A percentile compares a stretch with the other conserved stretches of the same genome.
phyloP scores from a whole-genome alignment of 2,329 filamentous ascomycete species.

The Mollisia scopiformis region DNA sequence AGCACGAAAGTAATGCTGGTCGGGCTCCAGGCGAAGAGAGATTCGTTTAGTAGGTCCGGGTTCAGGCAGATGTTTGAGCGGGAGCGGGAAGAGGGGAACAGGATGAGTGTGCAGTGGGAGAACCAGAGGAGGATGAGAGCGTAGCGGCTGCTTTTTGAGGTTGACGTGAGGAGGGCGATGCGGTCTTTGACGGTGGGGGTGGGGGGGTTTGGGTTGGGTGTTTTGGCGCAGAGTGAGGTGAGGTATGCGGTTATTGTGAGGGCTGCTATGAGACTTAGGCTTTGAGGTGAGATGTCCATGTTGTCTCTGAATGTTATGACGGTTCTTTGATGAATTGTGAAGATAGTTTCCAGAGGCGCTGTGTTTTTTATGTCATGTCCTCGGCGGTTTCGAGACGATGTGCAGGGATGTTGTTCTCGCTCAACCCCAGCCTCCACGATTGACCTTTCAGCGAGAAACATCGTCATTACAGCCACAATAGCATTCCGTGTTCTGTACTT shows the following conservation, averaged over 20 bases:
- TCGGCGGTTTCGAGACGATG: too few species aligned
- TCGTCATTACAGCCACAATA: too few species aligned
- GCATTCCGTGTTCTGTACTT: too few species aligned
- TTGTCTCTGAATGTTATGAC: too few species aligned
- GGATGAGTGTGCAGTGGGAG: constrained; percentile 17
- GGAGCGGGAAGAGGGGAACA: constrained; percentile 13
- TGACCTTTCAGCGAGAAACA: too few species aligned
- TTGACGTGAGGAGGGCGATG: not conserved
- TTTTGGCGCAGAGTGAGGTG: constrained; percentile 10
- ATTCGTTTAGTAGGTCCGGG: constrained; percentile 13
- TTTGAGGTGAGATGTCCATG: constrained; percentile 5
- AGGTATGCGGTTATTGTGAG: constrained; percentile 10
- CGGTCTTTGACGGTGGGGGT: constrained; percentile 3
- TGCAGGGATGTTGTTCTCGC: too few species aligned
- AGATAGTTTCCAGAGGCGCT: too few species aligned
- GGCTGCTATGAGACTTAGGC: not conserved
- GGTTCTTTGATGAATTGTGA: too few species aligned
- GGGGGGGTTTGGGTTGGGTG: constrained; percentile 15
- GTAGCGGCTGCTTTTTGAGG: not conserved
- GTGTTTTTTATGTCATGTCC: too few species aligned
- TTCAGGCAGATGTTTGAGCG: constrained; percentile 14
- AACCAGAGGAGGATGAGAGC: not conserved
- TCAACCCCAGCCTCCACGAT: too few species aligned
- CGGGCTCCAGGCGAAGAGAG: constrained; percentile 33
- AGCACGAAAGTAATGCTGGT: constrained; percentile 23